A percentile compares a stretch with the other conserved stretches of the same genome.
These are phyloP conservation scores for Spathaspora girioi DNA, from an alignment of 805 yeast species.

Conservation along the genomic window DNA sequence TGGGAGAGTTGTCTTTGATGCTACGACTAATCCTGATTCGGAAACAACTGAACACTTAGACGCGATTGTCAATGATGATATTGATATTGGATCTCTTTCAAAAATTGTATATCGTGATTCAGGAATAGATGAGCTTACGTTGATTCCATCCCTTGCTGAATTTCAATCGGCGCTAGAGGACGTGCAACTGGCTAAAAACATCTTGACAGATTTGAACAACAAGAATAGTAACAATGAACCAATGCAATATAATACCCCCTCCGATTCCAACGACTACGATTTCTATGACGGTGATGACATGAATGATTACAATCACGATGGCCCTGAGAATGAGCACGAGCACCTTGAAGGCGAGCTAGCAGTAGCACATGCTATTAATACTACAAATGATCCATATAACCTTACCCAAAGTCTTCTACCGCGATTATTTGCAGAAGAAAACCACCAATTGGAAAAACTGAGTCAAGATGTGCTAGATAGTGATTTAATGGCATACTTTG, in stretches of 20 bases:
- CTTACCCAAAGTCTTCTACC: slow-evolving; percentile 8
- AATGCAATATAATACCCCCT: neutral
- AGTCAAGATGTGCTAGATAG: slow-evolving; percentile 41
- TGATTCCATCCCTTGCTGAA: slow-evolving; percentile 72
- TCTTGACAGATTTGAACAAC: slow-evolving; percentile 38
- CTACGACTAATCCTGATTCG: slow-evolving; percentile 34
- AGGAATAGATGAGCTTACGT: slow-evolving; percentile 25
- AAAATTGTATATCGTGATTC: slow-evolving; percentile 18
- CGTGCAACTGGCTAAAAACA: slow-evolving; percentile 42
- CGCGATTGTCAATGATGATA: slow-evolving; percentile 11
- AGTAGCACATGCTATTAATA: neutral
- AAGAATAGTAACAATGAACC: slow-evolving; percentile 10
- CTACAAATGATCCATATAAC: slow-evolving; percentile 8
- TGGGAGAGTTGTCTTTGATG: slow-evolving; percentile 65
- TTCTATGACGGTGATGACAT: slow-evolving; percentile 21
- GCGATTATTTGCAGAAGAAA: slow-evolving; percentile 7
- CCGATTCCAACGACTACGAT: slow-evolving; percentile 7
- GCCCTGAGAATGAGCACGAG: slow-evolving; percentile 4
- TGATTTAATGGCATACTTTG: slow-evolving; percentile 78
- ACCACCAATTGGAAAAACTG: slow-evolving; percentile 7
- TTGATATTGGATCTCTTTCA: slow-evolving; percentile 18
- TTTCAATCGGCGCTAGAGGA: slow-evolving; percentile 55
- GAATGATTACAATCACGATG: slow-evolving; percentile 14
- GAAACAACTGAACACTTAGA: slow-evolving; percentile 12
- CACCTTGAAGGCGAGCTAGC: neutral